These are phyloP conservation scores for Gastrolobium bilobum DNA, from an alignment of 306 rosid species.

Conservation along the genomic window DNA sequence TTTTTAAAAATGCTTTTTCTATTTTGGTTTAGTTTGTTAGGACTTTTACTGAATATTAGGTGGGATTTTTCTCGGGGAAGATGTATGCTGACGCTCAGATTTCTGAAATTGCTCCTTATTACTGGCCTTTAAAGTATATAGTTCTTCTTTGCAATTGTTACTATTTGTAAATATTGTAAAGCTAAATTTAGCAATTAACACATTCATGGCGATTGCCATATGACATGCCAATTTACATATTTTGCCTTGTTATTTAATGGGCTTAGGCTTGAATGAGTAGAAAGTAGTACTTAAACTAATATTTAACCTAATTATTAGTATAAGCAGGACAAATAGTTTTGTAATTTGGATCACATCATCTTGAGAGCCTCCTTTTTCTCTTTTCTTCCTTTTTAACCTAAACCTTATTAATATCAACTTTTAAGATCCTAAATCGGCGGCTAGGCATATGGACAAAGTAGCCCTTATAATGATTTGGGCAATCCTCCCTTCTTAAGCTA, in stretches of 20 bases:
- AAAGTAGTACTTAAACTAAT: too few species aligned
- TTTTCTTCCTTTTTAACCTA: background rate
- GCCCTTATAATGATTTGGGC: too few species aligned
- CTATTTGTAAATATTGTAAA: background rate
- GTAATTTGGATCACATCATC: too few species aligned
- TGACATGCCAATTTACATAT: constrained; percentile 13
- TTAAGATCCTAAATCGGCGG: too few species aligned
- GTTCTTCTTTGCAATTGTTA: constrained; percentile 14
- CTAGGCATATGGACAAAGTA: too few species aligned
- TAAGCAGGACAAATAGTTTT: too few species aligned
- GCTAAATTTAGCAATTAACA: background rate
- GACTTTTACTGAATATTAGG: background rate
- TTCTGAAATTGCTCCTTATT: background rate
- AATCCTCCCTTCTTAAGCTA: too few species aligned
- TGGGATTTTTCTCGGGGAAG: constrained; percentile 9
- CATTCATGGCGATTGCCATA: background rate
- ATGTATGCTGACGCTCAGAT: background rate
- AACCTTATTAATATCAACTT: too few species aligned
- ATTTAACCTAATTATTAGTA: too few species aligned
- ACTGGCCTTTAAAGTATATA: background rate
- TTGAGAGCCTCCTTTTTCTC: background rate
- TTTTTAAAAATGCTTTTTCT: background rate
- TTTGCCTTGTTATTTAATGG: background rate
- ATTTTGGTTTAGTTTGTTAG: background rate
- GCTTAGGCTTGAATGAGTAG: too few species aligned